Evolutionary conservation across 176 grass and related monocot species (phyloP).

Genomic region (Aechmea fasciata): DNA sequence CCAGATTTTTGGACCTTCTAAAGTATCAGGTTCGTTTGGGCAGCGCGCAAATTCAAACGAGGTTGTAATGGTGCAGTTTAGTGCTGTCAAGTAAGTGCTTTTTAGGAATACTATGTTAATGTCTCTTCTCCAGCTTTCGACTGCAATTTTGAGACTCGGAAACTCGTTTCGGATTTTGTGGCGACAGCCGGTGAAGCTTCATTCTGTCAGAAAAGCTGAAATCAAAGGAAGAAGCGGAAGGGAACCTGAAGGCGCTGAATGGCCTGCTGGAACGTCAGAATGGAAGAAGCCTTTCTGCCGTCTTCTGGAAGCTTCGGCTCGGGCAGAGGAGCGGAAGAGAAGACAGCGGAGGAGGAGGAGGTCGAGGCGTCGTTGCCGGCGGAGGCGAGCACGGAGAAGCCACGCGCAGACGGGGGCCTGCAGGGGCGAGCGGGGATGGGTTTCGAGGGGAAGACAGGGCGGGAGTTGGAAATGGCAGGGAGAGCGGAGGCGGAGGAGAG

Average conservation of each 20-base stretch:
- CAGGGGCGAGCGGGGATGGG: background rate
- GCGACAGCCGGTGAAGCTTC: no score
- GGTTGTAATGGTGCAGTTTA: no score
- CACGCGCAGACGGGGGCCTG: background rate
- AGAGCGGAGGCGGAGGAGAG: constrained; percentile 17
- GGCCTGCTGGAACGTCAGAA: constrained; percentile 87
- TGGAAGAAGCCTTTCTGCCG: constrained; percentile 17
- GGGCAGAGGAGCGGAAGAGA: constrained; percentile 1
- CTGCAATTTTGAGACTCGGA: no score
- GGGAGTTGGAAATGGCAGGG: constrained; percentile 2
- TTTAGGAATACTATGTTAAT: no score
- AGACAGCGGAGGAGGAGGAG: background rate
- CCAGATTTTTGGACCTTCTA: no score
- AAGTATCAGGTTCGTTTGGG: no score
- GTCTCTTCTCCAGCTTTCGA: no score
- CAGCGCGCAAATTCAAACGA: no score
- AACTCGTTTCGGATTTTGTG: no score
- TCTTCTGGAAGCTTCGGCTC: constrained; percentile 6
- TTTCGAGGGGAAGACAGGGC: constrained; percentile 7
- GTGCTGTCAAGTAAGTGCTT: no score
- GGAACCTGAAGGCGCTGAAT: constrained; percentile 90
- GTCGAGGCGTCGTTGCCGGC: constrained; percentile 17
- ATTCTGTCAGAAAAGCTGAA: background rate
- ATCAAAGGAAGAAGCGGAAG: background rate
- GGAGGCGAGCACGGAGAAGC: constrained; percentile 12